Base-by-base conservation (phyloP, 2,329 filamentous ascomycete genomes). In the Neopestalotiopsis clavispora region DNA sequence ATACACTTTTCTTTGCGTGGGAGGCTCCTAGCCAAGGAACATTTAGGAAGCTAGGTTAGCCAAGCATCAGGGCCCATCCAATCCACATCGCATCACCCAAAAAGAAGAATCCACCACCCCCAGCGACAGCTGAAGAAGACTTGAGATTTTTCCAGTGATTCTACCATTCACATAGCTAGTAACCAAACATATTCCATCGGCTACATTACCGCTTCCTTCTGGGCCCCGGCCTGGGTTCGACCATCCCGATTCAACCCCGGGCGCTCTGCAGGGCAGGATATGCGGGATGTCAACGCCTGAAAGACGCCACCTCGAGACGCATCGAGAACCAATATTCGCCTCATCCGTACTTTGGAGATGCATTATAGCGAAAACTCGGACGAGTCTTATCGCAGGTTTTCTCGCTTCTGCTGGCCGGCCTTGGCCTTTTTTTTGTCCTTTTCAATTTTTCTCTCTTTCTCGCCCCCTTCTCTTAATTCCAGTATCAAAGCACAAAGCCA, bases 161-260 rank as follows among this genome's bases (percentile, higher is more conserved):
- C 34, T 38, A 23, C 20, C 45, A 14, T 52, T 52, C 23, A 28
- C 23, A 28, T 28, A 28, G 23, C 23, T 28, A 28, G 23, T 28
- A 23, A 4, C 45, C n/a, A 52, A 52, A 20, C 14, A 17, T 52
- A 52, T 52, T 52, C 45, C n/a, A 52, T 52, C 45, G 45, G 45
- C 45, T n/a, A 52, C 45, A 52, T n/a, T 52, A 52, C 45, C 45
- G 45, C n/a, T 52, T 52, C 20, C 45, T 52, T n/a, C 45, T 52
- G 45, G 45, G 20, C 45, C 45, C 23, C 45, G 17, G 45, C 45
- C 45, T 52, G 45, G n/a, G 6, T 20, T 20, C 34, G 34, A 38
- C 9, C 45, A 17, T 7, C n/a, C 45, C n/a, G 23, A 28, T 28
- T 28, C 23, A 28, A 28, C 45, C 45, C 45, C 9, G 45, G 45